phyloP scores from a whole-genome alignment of 148 eudicot species.

The Amaranthus cruentus region DNA sequence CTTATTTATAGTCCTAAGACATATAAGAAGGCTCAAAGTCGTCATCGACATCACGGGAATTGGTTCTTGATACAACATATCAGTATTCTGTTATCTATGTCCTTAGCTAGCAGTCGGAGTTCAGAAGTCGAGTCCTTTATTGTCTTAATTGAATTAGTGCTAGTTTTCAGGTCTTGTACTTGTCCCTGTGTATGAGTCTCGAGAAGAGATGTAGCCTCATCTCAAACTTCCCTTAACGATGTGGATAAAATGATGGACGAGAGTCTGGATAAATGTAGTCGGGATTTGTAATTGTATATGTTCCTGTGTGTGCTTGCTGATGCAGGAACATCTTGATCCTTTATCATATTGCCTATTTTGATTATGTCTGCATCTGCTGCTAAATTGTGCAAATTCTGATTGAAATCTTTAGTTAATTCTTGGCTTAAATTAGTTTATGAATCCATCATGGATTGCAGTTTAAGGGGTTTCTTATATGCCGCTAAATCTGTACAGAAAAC shows the following conservation, averaged over 20 bases:
- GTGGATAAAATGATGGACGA: conserved; percentile 47
- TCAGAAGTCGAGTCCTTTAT: conserved; percentile 54
- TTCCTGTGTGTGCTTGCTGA: conserved; percentile 28
- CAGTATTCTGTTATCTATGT: conserved; percentile 69
- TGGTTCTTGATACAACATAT: too few relatives aligned
- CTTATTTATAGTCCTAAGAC: too few relatives aligned
- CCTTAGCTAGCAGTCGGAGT: conserved; percentile 67
- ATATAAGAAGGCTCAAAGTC: too few relatives aligned
- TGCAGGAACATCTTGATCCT: conserved; percentile 38
- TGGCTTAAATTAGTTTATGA: conserved; percentile 39
- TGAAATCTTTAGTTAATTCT: conserved; percentile 33
- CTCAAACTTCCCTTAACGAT: conserved; percentile 36
- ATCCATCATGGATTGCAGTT: conserved; percentile 39
- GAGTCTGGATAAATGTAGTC: conserved; percentile 47
- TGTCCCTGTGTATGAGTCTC: conserved; percentile 46
- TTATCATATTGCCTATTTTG: conserved; percentile 37
- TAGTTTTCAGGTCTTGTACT: conserved; percentile 53
- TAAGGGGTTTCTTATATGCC: neutral
- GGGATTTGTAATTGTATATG: conserved; percentile 38
- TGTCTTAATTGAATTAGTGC: conserved; percentile 42
- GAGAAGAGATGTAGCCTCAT: conserved; percentile 34
- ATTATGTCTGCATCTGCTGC: conserved; percentile 14
- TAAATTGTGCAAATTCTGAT: conserved; percentile 25
- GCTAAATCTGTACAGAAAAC: neutral
- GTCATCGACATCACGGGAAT: too few relatives aligned